These are phyloP conservation scores for Aphanomyces invadans DNA, from an alignment of 352 stramenopile genomes.

Conservation along the genomic window DNA sequence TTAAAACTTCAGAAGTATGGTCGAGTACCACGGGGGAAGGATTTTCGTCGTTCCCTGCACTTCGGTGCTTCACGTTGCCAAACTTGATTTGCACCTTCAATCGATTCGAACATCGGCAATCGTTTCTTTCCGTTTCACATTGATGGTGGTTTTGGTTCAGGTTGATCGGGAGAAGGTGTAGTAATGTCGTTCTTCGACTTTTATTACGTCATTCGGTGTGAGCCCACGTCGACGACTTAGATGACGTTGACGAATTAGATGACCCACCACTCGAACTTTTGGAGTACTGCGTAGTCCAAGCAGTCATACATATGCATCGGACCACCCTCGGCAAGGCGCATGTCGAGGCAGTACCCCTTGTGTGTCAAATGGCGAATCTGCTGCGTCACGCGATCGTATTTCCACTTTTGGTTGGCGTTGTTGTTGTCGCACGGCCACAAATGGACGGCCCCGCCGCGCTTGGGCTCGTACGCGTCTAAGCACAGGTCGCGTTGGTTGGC, in stretches of 20 bases:
- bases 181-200: no score
- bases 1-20: no score
- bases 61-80: no score
- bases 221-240: no score
- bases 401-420: conserved; percentile 61
- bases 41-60: no score
- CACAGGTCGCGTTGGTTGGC: conserved; percentile 26
- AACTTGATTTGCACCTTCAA: no score
- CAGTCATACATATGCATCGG: conserved; percentile 57
- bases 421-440: conserved; percentile 45
- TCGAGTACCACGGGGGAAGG: no score
- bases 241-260: not conserved
- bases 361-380: conserved; percentile 38
- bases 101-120: no score
- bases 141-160: no score
- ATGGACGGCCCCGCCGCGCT: conserved; percentile 46
- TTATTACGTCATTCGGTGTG: no score
- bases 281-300: conserved; percentile 18
- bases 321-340: conserved; percentile 34
- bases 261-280: conserved; percentile 15
- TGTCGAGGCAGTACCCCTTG: conserved; percentile 49
- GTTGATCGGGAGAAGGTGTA: no score
- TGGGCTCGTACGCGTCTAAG: conserved; percentile 46
- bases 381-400: conserved; percentile 36
- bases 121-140: no score